Base-by-base conservation (phyloP, 2,329 filamentous ascomycete genomes). In the Xylaria sp. region DNA sequence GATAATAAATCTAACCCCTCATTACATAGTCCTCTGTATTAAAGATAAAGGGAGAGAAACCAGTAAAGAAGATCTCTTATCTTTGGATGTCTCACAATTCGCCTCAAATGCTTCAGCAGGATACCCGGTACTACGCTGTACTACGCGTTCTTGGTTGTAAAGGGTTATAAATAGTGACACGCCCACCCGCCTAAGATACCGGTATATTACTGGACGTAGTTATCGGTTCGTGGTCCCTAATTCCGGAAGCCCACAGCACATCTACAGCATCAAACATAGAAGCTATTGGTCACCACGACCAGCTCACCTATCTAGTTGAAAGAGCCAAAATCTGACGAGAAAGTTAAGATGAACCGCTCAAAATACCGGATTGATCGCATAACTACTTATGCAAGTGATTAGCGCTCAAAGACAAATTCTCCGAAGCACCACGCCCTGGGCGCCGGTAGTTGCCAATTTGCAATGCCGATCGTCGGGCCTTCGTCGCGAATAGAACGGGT, bases 401-500 rank as follows among this genome's bases (percentile, higher is more conserved):
- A 30, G 36, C 57, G 24, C 24, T 63, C 59, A 48, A 42, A 11
- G 21, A 6, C 50, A 34, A 27, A 48, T 55, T 64, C 39, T 67
- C 54, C 60, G 30, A 58, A 47, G 34, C 24, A 21, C 36, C 2
- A 30, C 17, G 24, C 12, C 17, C 7, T 32, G 5, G 12, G 32
- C 24, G 19, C 61, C 63, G 57, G 53, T 7, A 69, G 56, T 55
- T 64, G 50, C 67, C 67, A 64, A 69, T 57, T 4, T 21, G 24
- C 14, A 64, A 42, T 69, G 55, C 67, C 67, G 67, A 34, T 56
- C 27, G 30, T 60, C 65, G 57, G 65, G 19, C 36, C 55, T 34
- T 45, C 2, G 30, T 50, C 4, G 34, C 21, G n/a, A 48, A 47
- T 34, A 34, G 39, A 6, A 39, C 32, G 47, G 30, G 8, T 36